Base-by-base conservation (phyloP, 331 rosid species). In the Phaseolus coccineus region DNA sequence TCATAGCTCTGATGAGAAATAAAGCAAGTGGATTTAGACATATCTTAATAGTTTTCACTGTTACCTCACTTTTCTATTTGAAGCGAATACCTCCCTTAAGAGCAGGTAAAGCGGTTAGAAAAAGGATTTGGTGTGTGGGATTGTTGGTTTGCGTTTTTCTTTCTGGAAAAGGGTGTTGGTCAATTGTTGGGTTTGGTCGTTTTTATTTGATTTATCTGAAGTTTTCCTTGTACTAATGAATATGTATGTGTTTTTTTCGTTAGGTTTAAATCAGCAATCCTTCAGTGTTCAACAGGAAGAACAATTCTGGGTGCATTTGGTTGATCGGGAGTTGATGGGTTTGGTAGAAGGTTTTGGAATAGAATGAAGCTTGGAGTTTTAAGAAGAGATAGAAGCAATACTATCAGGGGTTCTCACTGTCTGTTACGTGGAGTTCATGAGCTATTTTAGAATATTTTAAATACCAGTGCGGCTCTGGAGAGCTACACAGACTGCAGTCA, bases 401-500 rank as follows among this genome's bases (percentile, higher is more conserved):
- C 19, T 8, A 51, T 15, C 19, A 42, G 77, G 79, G 76, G 73
- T 46, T 53, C 46, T 35, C 62, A 12, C 50, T 39, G 27, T 56
- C 70, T 42, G 62, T 62, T 50, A 14, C 77, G 75, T 25, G 58
- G 77, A 72, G 71, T 35, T 59, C 35, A 40, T 39, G 72, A 62
- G 52, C 64, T 70, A 30, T 73, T 69, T 33, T 24, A 55, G 27
- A 68, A 44, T 82, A 77, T 77, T 71, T 77, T 39, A 12, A 55
- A 1, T 44, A 52, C 15, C 1, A 12, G 86, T 85, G 93, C 80
- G 93, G 97, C 93, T 88, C 83, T 87, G 81, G 91, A 90, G 82
- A 86, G 92, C 89, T 91, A 87, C 88, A 53, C 85, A 86, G 93
- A 87, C 81, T 87, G 88, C 82, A 80, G 86, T 86, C 89, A 84